Percentiles rank a stretch among this genome's conserved stretches.
These are phyloP conservation scores for Yarrowia divulgata DNA, from an alignment of 805 yeast genomes.

Conservation along the genomic window DNA sequence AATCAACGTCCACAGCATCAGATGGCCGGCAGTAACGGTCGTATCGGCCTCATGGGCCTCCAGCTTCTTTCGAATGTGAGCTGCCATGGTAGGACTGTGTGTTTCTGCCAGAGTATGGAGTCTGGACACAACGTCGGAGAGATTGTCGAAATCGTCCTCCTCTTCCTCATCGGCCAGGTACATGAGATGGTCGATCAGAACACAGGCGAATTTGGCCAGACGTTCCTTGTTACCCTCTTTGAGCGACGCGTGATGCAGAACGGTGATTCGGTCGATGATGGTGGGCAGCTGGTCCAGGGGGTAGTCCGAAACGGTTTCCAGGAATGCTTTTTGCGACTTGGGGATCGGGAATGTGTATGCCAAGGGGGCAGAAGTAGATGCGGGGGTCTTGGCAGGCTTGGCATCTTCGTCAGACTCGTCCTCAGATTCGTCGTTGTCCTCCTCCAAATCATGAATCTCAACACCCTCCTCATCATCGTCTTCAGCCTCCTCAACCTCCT, in stretches of 20 bases:
- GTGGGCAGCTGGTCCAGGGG: constrained; percentile 46
- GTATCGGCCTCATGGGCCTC: constrained; percentile 50
- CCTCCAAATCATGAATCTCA: constrained; percentile 16
- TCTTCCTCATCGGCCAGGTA: constrained; percentile 53
- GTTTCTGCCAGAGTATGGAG: constrained; percentile 68
- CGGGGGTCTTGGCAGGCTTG: neutral
- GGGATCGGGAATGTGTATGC: constrained; percentile 57
- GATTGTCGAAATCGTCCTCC: constrained; percentile 40
- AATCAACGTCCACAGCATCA: constrained; percentile 70
- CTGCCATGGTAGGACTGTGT: constrained; percentile 69
- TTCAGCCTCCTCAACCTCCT: constrained; percentile 46
- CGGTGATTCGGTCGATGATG: constrained; percentile 61
- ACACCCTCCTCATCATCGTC: constrained; percentile 20
- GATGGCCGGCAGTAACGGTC: constrained; percentile 57
- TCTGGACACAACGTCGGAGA: constrained; percentile 44
- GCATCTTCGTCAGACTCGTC: neutral
- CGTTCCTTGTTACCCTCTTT: constrained; percentile 83
- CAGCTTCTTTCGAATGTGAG: constrained; percentile 65
- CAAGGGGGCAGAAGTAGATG: constrained; percentile 42
- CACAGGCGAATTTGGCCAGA: constrained; percentile 66
- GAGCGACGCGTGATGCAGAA: constrained; percentile 73
- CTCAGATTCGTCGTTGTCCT: constrained; percentile 59
- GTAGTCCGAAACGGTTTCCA: constrained; percentile 50
- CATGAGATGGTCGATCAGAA: constrained; percentile 68
- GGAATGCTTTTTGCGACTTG: constrained; percentile 65